Evolutionary conservation across 73 alveolate species (phyloP).

Genomic region (Diophrys sp.): DNA sequence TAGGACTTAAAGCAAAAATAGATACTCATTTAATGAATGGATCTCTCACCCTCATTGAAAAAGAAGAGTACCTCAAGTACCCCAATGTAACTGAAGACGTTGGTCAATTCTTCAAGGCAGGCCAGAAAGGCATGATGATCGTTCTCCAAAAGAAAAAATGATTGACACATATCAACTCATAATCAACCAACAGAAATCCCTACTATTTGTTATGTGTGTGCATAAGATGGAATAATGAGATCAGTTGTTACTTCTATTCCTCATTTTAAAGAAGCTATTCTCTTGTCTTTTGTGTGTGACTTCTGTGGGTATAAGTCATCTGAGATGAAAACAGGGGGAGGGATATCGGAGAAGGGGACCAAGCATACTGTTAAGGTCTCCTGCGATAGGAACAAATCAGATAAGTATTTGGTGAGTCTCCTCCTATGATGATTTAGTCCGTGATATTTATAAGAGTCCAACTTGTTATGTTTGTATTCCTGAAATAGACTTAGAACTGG

Average conservation of each 20-base stretch:
- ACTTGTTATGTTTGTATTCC: slow-evolving; percentile 81
- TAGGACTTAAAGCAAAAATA: slow-evolving; percentile 19
- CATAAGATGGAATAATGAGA: slow-evolving; percentile 52
- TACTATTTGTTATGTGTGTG: slow-evolving; percentile 59
- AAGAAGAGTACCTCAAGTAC: background rate
- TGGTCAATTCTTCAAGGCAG: background rate
- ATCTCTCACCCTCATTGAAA: background rate
- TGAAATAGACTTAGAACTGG: slow-evolving; percentile 87
- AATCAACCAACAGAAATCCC: slow-evolving; percentile 20
- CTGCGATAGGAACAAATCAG: slow-evolving; percentile 56
- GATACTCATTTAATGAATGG: background rate
- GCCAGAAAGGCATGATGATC: background rate
- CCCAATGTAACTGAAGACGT: background rate
- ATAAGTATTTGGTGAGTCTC: slow-evolving; percentile 58
- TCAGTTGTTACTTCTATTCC: slow-evolving; percentile 93
- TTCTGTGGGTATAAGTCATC: slow-evolving; percentile 90
- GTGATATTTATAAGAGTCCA: slow-evolving; percentile 93
- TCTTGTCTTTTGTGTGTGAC: slow-evolving; percentile 93
- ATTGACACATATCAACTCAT: too few relatives aligned
- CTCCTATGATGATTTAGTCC: slow-evolving; percentile 77
- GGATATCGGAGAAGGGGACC: slow-evolving; percentile 83
- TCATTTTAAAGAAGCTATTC: slow-evolving; percentile 91
- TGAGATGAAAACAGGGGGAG: slow-evolving; percentile 96
- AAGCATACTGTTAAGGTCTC: slow-evolving; percentile 65
- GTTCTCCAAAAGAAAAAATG: background rate